Evolutionary conservation across 768 basidiomycete species (phyloP), one percentile per base, ranked within the genome.

Genomic region (Podaxis sp.): DNA sequence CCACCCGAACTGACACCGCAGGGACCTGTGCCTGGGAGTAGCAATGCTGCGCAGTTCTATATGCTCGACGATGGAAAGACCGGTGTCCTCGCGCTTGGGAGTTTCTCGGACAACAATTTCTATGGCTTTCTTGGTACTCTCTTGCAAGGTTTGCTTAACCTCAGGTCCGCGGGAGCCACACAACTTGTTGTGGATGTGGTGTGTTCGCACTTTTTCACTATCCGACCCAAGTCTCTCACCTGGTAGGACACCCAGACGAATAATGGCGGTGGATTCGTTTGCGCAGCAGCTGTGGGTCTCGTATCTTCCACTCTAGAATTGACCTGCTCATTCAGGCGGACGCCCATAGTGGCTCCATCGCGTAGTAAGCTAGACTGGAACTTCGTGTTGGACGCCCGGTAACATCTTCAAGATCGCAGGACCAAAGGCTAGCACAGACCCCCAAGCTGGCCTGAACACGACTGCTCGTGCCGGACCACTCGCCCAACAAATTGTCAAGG

Each of bases 141-240:
- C 59, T 65, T 87, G 40, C 69, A 75, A 6, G 86, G 86, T 11
- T 69, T 86, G 65, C 67, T 77, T 33, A 77, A 77, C 22, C 68
- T 88, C 68, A 85, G 80, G 67, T 70, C 74, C 5, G 65, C 73
- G 55, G 86, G 86, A 30, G 84, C 83, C 6, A 80, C 76, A 2
- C 82, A 81, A 66, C 73, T 87, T 28, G 78, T 88, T 51, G 82
- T 87, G 24, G 87, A 87, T 72, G 81, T 87, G 64, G 84, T 85
- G 51, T 24, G 61, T 30, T 51, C 22, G 52, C 7, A 8, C 30
- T 8, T 49, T 15, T 33, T 46, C 51, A 52, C 38, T 26, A 22
- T 44, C 44, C 13, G 33, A 51, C 39, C 53, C 28, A 44, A 63
- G 28, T 24, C 48, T 55, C 44, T 26, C 54, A 40, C 12, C n/a